A percentile compares a stretch with the other conserved stretches of the same genome.
Evolutionary conservation across 2,329 filamentous ascomycete species (phyloP).

Genomic region (Alternaria tenuissima): DNA sequence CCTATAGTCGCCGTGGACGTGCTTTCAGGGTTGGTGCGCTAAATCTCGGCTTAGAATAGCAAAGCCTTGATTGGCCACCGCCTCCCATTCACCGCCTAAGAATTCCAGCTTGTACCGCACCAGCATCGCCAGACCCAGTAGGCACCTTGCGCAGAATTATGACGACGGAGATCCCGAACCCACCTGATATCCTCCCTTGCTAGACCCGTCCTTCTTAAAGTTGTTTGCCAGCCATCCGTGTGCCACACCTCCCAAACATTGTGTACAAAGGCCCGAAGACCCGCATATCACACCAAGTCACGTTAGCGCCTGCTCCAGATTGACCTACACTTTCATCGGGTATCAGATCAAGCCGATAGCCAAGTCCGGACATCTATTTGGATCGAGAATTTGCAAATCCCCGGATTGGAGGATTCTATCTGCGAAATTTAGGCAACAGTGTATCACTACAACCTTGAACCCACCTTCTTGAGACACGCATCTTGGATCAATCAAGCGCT

Average conservation of each 20-base stretch:
- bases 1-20: constrained; percentile 14
- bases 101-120: constrained; percentile 21
- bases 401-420: constrained; percentile 9
- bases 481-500: constrained; percentile 18
- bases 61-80: constrained; percentile 27
- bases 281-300: constrained; percentile 35
- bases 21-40: constrained; percentile 20
- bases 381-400: not conserved
- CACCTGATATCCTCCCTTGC: constrained; percentile 27
- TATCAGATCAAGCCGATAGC: constrained; percentile 25
- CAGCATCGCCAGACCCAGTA: constrained; percentile 27
- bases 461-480: constrained; percentile 11
- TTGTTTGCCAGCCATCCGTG: constrained; percentile 23
- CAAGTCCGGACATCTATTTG: not conserved
- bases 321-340: constrained; percentile 15
- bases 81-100: constrained; percentile 29
- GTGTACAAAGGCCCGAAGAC: constrained; percentile 27
- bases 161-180: constrained; percentile 27
- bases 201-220: constrained; percentile 27
- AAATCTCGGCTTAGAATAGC: constrained; percentile 35
- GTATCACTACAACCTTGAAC: constrained; percentile 20
- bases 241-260: constrained; percentile 24
- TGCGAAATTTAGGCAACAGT: constrained; percentile 30
- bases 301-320: constrained; percentile 33
- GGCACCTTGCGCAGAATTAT: constrained; percentile 25